Evolutionary conservation across 768 basidiomycete genomes (phyloP).

Genomic region (Xanthoconium stramineum): DNA sequence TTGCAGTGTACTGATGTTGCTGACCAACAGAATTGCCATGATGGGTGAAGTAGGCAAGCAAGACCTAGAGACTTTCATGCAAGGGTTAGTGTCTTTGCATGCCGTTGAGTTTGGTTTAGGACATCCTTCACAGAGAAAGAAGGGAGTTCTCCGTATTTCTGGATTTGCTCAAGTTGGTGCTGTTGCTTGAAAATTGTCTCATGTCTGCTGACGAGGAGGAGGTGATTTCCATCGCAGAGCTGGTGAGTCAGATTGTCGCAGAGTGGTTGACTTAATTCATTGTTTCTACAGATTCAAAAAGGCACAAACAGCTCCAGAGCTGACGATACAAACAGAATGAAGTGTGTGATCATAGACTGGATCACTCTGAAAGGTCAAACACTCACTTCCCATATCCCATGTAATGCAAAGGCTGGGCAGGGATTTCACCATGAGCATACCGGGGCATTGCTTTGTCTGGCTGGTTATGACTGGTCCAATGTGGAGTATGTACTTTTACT

Average conservation of each 20-base stretch:
- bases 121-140: too few relatives aligned
- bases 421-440: not conserved
- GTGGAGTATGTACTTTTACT: too few relatives aligned
- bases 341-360: not conserved
- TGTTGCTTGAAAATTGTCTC: not conserved
- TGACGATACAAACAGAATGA: not conserved
- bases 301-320: not conserved
- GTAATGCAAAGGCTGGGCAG: not conserved
- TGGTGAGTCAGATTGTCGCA: too few relatives aligned
- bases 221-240: not conserved
- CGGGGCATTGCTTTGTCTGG: not conserved
- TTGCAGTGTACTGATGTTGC: constrained; percentile 18
- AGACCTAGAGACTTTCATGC: too few relatives aligned
- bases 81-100: too few relatives aligned
- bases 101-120: too few relatives aligned
- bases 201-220: not conserved
- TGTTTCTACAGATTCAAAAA: too few relatives aligned
- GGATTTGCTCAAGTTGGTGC: too few relatives aligned
- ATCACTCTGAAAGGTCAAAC: not conserved
- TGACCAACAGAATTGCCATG: constrained; percentile 7
- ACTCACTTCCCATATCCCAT: not conserved
- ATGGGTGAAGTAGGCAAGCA: not conserved
- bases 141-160: too few relatives aligned
- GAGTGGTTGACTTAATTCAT: too few relatives aligned
- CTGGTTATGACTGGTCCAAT: too few relatives aligned